Evolutionary conservation across 2,329 filamentous ascomycete species (phyloP), one percentile per base, ranked within the genome.

Genomic region (Akanthomyces lecanii): DNA sequence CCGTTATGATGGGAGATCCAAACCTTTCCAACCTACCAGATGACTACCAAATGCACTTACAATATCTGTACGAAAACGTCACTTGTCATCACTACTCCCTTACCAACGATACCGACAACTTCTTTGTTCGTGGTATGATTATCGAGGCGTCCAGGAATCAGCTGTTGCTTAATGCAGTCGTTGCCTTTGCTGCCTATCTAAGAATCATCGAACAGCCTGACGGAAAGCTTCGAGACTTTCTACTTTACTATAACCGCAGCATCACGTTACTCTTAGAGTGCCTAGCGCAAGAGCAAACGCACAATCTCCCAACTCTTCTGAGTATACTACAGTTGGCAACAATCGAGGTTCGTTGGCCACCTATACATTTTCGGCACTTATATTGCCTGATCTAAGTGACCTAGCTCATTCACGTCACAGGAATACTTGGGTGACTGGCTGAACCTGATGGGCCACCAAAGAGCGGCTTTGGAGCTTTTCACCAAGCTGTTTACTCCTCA

Each of bases 391-490:
- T 30, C 1, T 12, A 28, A 5, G 23, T 18, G 5, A 18, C 14
- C 44, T 47, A 54, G 36, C 63, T 23, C n/a, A 21, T 44, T 50
- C 28, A 28, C n/a, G 16, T 40, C 25, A 16, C 21, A 97, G 92
- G 95, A 98, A 76, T 96, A 92, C 70, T 82, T 98, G 52, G 95
- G 95, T 14, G 95, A 99, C 72, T 98, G 92, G 92, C 86, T 96
- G 60, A 97, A 96, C 70, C 81, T 98, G 18, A 89, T 95, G 76
- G 91, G 92, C 25, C 95, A 98, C 73, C 93, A 97, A 73, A 92
- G 89, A 72, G 95, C 94, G 12, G 95, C 95, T 0, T 86, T 90
- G 71, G 86, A 91, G 66, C 89, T 98, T 69, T 78, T 98, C 52
- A 89, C 83, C 1, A 85, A 89, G 50, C 78, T 97, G 0, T 93